A percentile compares a stretch with the other conserved stretches of the same genome.
Evolutionary conservation across 169 alveolate genomes (phyloP).

Genomic region (Blepharisma undulans): DNA sequence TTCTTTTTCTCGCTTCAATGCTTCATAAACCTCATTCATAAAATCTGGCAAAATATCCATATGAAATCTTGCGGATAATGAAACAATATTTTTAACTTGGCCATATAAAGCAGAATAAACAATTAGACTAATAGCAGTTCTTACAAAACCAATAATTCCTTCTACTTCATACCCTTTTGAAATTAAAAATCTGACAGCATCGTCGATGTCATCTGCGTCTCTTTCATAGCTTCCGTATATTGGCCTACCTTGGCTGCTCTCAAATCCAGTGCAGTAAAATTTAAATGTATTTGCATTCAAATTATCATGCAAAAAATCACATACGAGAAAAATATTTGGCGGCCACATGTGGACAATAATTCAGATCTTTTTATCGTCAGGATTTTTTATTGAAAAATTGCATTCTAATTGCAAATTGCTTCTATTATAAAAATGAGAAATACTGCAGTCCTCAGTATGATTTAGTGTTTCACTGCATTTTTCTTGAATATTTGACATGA

Average conservation of each 20-base stretch:
- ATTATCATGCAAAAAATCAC: not conserved
- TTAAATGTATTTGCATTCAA: not conserved
- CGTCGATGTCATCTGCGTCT: not conserved
- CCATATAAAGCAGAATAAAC: conserved; percentile 3
- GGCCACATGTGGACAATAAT: not conserved
- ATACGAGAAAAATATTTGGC: not conserved
- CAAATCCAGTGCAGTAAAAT: not conserved
- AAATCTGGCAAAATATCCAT: not conserved
- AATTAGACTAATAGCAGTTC: not conserved
- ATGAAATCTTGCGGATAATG: not conserved
- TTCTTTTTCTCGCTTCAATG: not conserved
- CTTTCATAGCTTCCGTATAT: not conserved
- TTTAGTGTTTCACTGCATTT: too few relatives aligned
- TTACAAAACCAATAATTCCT: conserved; percentile 5
- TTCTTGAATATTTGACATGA: too few relatives aligned
- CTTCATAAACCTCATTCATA: not conserved
- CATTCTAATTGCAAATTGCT: not conserved
- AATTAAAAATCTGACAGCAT: not conserved
- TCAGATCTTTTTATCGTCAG: not conserved
- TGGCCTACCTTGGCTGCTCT: not conserved
- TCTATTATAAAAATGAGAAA: not conserved
- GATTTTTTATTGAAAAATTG: not conserved
- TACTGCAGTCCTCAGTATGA: too few relatives aligned
- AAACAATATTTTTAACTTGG: not conserved
- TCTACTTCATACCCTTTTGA: not conserved